Conservation (phyloP, 371 early-diverging fungal species). For the Mucor saturninus region DNA sequence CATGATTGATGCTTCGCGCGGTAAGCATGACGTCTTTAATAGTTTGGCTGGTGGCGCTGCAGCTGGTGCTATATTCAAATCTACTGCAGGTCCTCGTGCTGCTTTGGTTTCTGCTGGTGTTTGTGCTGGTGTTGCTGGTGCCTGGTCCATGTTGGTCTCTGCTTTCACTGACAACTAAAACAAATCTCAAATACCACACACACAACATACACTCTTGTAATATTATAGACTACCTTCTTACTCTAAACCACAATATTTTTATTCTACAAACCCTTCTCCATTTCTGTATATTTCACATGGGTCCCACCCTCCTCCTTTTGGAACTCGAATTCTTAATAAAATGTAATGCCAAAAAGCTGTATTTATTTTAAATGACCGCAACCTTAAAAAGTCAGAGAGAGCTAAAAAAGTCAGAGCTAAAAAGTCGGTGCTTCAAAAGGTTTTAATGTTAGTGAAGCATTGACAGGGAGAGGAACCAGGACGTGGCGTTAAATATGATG, state of each 20-base stretch:
- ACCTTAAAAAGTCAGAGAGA: no score
- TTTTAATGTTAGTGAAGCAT: no score
- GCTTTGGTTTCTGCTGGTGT: slow-evolving; percentile 62
- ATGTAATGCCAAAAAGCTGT: no score
- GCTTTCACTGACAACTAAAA: slow-evolving; percentile 37
- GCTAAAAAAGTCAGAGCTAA: no score
- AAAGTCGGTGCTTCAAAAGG: no score
- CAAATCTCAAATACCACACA: not conserved
- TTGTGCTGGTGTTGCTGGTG: slow-evolving; percentile 62
- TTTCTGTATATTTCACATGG: slow-evolving; percentile 1
- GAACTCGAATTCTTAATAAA: no score
- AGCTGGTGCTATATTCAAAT: slow-evolving; percentile 81
- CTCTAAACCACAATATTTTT: not conserved
- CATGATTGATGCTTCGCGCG: slow-evolving; percentile 67
- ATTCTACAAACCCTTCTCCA: not conserved
- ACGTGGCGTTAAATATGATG: no score
- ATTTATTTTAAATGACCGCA: no score
- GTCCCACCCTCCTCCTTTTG: not conserved
- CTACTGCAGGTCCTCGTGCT: slow-evolving; percentile 64
- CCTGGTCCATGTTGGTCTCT: slow-evolving; percentile 50
- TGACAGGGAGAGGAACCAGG: no score
- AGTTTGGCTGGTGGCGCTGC: slow-evolving; percentile 76
- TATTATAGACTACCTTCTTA: not conserved
- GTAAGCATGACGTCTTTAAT: slow-evolving; percentile 69
- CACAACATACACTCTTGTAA: not conserved